A percentile compares a stretch with the other conserved stretches of the same genome.
Conservation (phyloP, 768 basidiomycete species). For the Gelatoporia subvermispora region DNA sequence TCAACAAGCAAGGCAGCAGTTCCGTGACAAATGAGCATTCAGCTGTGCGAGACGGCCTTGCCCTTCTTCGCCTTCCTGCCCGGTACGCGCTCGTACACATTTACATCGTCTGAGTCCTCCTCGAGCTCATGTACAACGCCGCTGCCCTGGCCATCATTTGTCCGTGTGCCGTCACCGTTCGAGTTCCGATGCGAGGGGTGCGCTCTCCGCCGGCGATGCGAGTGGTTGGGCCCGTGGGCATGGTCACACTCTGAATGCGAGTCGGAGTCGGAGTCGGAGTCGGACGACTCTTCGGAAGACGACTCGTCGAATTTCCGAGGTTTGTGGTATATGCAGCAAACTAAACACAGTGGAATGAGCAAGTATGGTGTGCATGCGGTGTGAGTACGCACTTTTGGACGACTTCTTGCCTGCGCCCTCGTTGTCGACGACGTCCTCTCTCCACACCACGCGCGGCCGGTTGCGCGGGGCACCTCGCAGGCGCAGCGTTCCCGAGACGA, state of each 20-base stretch:
- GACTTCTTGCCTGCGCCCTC: constrained; percentile 87
- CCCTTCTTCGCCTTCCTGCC: constrained; percentile 21
- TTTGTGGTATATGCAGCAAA: constrained; percentile 94
- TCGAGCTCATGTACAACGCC: constrained; percentile 22
- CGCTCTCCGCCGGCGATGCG: constrained; percentile 6
- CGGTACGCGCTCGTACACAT: constrained; percentile 33
- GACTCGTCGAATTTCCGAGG: constrained; percentile 79
- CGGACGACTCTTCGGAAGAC: constrained; percentile 53
- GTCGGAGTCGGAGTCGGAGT: constrained; percentile 40
- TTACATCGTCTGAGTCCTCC: constrained; percentile 20
- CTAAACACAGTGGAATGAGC: constrained; percentile 34
- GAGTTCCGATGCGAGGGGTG: constrained; percentile 2
- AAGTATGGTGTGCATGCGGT: not conserved
- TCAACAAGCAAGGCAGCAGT: too few species aligned
- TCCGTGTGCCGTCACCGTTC: constrained; percentile 8
- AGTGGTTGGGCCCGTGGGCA: constrained; percentile 9
- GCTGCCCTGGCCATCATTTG: constrained; percentile 11
- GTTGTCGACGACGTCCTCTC: constrained; percentile 83
- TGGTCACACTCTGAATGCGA: constrained; percentile 16
- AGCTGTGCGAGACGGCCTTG: constrained; percentile 1
- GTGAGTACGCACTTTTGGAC: constrained; percentile 73
- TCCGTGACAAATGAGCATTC: not conserved
- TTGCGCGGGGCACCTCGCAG: constrained; percentile 46
- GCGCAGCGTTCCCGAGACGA: constrained; percentile 46
- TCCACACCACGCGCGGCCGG: constrained; percentile 68